Evolutionary conservation across 2,329 filamentous ascomycete genomes (phyloP).

Genomic region (Fusarium mexicanum): DNA sequence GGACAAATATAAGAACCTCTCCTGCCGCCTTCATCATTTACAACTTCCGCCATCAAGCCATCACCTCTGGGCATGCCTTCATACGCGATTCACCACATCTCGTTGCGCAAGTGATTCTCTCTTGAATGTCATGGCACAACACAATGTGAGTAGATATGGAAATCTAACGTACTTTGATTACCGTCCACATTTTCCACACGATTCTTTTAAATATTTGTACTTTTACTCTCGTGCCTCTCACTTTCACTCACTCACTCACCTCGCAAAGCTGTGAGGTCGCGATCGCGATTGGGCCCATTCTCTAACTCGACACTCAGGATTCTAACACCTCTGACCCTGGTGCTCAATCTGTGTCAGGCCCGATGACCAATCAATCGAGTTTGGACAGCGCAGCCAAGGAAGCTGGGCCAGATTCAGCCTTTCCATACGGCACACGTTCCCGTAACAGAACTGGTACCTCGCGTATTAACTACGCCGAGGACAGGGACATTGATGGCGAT

Average conservation of each 20-base stretch:
- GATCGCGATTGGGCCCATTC: constrained; percentile 34
- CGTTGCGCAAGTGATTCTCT: constrained; percentile 48
- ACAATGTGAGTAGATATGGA: constrained; percentile 47
- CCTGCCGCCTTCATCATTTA: constrained; percentile 29
- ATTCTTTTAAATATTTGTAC: constrained; percentile 21
- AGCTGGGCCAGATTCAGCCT: constrained; percentile 61
- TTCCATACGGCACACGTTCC: constrained; percentile 91
- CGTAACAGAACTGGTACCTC: constrained; percentile 84
- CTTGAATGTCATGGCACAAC: constrained; percentile 52
- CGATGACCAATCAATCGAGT: constrained; percentile 60
- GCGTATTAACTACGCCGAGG: constrained; percentile 94
- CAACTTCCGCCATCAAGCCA: constrained; percentile 36
- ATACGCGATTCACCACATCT: constrained; percentile 47
- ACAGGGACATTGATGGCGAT: constrained; percentile 89
- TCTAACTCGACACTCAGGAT: constrained; percentile 46
- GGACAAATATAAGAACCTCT: neutral
- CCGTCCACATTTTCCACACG: constrained; percentile 30
- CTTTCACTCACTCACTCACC: constrained; percentile 20
- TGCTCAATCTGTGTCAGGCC: constrained; percentile 46
- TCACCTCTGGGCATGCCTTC: constrained; percentile 46
- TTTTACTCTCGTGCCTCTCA: constrained; percentile 3
- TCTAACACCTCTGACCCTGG: constrained; percentile 49
- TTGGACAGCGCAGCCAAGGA: constrained; percentile 61
- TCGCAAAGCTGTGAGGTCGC: constrained; percentile 24
- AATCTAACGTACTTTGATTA: constrained; percentile 24